Evolutionary conservation across 176 grass and related monocot genomes (phyloP).

Genomic region (Phragmites australis): DNA sequence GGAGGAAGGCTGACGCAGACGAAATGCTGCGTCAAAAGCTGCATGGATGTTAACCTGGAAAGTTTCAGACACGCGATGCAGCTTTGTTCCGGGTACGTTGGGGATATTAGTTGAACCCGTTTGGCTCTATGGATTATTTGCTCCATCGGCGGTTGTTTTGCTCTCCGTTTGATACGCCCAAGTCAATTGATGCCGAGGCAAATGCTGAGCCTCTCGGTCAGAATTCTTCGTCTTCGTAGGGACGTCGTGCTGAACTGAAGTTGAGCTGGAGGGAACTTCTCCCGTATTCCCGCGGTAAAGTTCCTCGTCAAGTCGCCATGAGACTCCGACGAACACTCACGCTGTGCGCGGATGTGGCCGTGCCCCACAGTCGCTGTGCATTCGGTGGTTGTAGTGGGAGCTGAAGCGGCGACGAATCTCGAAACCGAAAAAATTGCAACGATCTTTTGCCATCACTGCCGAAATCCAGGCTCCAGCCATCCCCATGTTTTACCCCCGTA

Average conservation of each 20-base stretch:
- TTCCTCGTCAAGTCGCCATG: neutral
- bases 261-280: neutral
- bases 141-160: neutral
- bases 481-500: too few relatives aligned
- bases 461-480: neutral
- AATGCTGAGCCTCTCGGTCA: neutral
- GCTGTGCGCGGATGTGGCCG: neutral
- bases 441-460: neutral
- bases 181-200: neutral
- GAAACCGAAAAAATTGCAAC: neutral
- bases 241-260: neutral
- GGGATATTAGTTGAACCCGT: neutral
- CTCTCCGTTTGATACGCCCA: neutral
- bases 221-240: neutral
- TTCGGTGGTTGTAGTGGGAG: conserved; percentile 31
- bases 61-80: neutral
- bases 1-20: conserved; percentile 29
- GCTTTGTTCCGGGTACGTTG: neutral
- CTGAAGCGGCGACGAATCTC: conserved; percentile 12
- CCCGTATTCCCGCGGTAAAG: neutral
- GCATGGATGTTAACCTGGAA: conserved; percentile 25
- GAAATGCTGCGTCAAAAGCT: conserved; percentile 23
- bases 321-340: neutral
- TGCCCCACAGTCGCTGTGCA: neutral
- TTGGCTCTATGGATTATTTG: neutral